phyloP scores from a whole-genome alignment of 2,329 filamentous ascomycete genomes.

The Pyrenophora teres region DNA sequence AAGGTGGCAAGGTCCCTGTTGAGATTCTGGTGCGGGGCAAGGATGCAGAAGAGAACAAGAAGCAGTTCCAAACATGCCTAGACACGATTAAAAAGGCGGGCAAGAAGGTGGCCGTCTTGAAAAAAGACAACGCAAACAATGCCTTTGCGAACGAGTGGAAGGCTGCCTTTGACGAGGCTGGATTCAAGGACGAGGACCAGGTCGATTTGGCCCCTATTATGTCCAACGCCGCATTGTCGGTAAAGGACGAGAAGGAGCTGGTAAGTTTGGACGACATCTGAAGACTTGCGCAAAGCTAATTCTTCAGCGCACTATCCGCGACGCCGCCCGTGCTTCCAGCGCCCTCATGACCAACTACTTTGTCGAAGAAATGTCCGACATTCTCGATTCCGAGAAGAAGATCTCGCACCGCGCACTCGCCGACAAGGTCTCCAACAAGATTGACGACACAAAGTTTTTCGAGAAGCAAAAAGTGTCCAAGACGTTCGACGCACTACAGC shows the following conservation, averaged over 20 bases:
- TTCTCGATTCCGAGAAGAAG: constrained; percentile 95
- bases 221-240: constrained; percentile 80
- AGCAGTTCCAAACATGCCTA: constrained; percentile 81
- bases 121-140: constrained; percentile 82
- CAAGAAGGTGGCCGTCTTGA: constrained; percentile 85
- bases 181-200: constrained; percentile 84
- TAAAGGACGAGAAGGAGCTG: constrained; percentile 94
- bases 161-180: constrained; percentile 70
- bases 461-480: constrained; percentile 80
- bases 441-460: constrained; percentile 95
- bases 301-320: constrained; percentile 79
- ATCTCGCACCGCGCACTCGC: constrained; percentile 86
- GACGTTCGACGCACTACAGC: constrained; percentile 83
- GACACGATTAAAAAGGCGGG: constrained; percentile 87
- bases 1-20: constrained; percentile 88
- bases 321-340: constrained; percentile 90
- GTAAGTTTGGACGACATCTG: constrained; percentile 47
- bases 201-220: constrained; percentile 83
- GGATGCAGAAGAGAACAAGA: constrained; percentile 87
- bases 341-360: constrained; percentile 96
- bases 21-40: constrained; percentile 92
- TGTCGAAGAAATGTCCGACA: constrained; percentile 95
- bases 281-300: constrained; percentile 8
- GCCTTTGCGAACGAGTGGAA: constrained; percentile 98
- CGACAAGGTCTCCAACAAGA: constrained; percentile 86